Base-by-base conservation (phyloP, 805 yeast genomes). In the Cyberlindnera saturnus region DNA sequence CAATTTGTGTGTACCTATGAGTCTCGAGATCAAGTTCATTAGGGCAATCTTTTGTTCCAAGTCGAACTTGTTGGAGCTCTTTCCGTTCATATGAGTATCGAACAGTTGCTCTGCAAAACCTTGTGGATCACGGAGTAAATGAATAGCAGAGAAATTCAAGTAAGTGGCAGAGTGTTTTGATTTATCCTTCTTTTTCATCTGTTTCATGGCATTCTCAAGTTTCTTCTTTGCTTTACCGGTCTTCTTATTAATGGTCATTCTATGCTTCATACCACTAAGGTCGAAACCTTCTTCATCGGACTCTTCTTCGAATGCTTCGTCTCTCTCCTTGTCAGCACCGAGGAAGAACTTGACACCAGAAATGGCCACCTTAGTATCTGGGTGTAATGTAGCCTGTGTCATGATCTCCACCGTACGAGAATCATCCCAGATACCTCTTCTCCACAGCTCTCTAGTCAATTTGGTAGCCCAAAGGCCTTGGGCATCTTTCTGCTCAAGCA, bases 381-480 rank as follows among this genome's bases (percentile, higher is more conserved):
- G 82, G 58, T 89, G 96, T 48, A 87, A 65, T 2, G 97, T 88
- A 1, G 98, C 97, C 55, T 88, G 93, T 2, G 95, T 83, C 98
- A 93, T 90, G 57, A 93, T 80, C 64, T 93, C 99, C n/a, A 93
- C 96, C 0, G 98, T 84, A 56, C 97, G 74, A 0, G 96, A 77
- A 62, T 93, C 99, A 63, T 89, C 97, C 99, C 99, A 93, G 45
- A 93, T 86, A 59, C 96, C 96, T 61, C 98, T 77, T 69, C 96
- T 78, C 99, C 99, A 93, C 40, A 93, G 70, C 63, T 93, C 98
- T 60, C 98, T 77, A 5, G 97, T 89, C 44, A 93, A 69, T 57
- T 88, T 90, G 3, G 97, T 86, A 7, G 98, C 97, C 97, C 98
- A 93, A 19, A 93, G 67, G 32, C 97, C 96, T 55, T 84, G 86